These are phyloP conservation scores for Candida tammaniensis DNA, from an alignment of 805 yeast species.

Conservation along the genomic window DNA sequence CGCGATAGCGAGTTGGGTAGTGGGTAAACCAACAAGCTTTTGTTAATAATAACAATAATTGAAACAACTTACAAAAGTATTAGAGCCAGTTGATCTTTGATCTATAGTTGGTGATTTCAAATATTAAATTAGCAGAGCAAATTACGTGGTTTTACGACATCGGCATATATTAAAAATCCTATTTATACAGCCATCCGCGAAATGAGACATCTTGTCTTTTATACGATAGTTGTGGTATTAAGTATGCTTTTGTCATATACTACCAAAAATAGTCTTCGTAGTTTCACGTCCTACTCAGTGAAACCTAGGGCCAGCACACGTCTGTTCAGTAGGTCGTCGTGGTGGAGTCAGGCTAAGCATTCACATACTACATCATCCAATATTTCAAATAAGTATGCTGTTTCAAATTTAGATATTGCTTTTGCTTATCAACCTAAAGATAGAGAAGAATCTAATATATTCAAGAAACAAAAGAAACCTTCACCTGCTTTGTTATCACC, in stretches of 20 bases:
- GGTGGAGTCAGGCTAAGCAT: conserved; percentile 11
- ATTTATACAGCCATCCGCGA: too few relatives aligned
- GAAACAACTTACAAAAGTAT: too few relatives aligned
- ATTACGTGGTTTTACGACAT: too few relatives aligned
- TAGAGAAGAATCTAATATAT: conserved; percentile 49
- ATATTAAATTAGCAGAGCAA: too few relatives aligned
- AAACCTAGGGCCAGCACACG: conserved; percentile 8
- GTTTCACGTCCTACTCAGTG: conserved; percentile 2
- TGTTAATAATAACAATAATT: too few relatives aligned
- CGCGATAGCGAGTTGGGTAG: too few relatives aligned
- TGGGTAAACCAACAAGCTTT: too few relatives aligned
- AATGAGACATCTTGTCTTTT: conserved; percentile 6
- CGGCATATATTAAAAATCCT: too few relatives aligned
- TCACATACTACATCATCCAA: conserved; percentile 10
- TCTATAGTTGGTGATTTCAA: too few relatives aligned
- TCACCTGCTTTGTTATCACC: conserved; percentile 44
- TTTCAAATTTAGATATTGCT: conserved; percentile 48
- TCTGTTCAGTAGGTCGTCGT: conserved; percentile 20
- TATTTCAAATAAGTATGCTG: conserved; percentile 5
- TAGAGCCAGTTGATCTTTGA: too few relatives aligned
- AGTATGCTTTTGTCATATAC: conserved; percentile 13
- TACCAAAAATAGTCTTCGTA: conserved; percentile 2
- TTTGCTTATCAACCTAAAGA: conserved; percentile 77
- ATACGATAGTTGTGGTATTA: conserved; percentile 9
- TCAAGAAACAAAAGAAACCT: conserved; percentile 26